Evolutionary conservation across 495 filamentous ascomycete species (phyloP).

Genomic region (Neurospora discreta): DNA sequence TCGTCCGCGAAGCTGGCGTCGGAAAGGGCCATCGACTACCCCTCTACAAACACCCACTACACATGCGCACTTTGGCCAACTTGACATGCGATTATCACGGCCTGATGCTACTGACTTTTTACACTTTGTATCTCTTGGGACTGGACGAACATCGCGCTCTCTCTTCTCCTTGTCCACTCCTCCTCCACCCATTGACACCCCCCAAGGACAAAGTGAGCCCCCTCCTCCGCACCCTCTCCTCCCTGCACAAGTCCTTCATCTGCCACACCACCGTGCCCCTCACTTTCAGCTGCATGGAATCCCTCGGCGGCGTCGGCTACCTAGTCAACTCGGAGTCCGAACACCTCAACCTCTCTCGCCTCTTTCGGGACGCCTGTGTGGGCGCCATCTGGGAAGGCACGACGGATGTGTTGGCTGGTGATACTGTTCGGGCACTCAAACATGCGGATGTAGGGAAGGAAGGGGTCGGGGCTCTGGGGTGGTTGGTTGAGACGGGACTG

Average conservation of each 20-base stretch:
- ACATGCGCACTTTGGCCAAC: slow-evolving; percentile 50
- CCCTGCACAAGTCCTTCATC: slow-evolving; percentile 53
- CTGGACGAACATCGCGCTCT: slow-evolving; percentile 11
- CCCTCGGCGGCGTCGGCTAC: slow-evolving; percentile 67
- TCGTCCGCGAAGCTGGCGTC: slow-evolving; percentile 24
- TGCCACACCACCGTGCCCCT: slow-evolving; percentile 40
- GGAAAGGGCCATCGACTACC: slow-evolving; percentile 29
- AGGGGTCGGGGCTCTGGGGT: slow-evolving; percentile 29
- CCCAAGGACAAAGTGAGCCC: slow-evolving; percentile 6
- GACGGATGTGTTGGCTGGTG: slow-evolving; percentile 55
- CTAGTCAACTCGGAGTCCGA: slow-evolving; percentile 50
- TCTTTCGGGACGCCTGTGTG: slow-evolving; percentile 55
- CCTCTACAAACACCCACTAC: slow-evolving; percentile 45
- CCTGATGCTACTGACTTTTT: slow-evolving; percentile 49
- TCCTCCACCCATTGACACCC: slow-evolving; percentile 1
- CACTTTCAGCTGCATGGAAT: slow-evolving; percentile 55
- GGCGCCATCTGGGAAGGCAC: slow-evolving; percentile 69
- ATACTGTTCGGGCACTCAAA: slow-evolving; percentile 47
- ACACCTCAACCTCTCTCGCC: slow-evolving; percentile 51
- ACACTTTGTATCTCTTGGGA: slow-evolving; percentile 41
- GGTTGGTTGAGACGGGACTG: slow-evolving; percentile 15
- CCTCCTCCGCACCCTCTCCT: slow-evolving; percentile 54
- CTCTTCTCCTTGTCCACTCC: background rate
- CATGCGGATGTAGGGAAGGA: slow-evolving; percentile 29
- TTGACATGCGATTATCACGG: slow-evolving; percentile 37